Conservation (phyloP, 1,284 basidiomycete species). For the Pholiota adiposa region DNA sequence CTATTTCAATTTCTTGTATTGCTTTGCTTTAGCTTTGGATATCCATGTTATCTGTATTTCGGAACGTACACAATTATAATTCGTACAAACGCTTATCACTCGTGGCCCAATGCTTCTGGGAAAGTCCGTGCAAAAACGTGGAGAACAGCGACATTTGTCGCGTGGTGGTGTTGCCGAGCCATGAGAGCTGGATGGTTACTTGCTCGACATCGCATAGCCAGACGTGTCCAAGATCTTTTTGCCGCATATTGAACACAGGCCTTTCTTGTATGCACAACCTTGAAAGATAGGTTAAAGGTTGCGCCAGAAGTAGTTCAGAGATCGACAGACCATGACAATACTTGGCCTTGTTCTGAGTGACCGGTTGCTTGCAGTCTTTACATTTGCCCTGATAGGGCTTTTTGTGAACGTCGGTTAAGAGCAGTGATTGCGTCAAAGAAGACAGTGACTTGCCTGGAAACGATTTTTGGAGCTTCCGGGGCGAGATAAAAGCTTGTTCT, state of each 20-base stretch:
- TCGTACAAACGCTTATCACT: conserved; percentile 11
- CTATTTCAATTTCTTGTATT: conserved; percentile 9
- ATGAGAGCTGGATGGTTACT: conserved; percentile 42
- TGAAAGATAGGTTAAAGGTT: conserved; percentile 13
- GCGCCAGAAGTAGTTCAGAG: conserved; percentile 14
- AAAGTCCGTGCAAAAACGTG: background rate
- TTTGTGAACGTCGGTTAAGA: conserved; percentile 24
- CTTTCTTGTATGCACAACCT: conserved; percentile 88
- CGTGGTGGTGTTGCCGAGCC: background rate
- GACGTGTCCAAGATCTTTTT: conserved; percentile 81
- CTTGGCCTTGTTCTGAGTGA: conserved; percentile 83
- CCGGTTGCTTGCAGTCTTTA: conserved; percentile 80
- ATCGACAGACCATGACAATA: conserved; percentile 75
- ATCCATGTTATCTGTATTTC: conserved; percentile 19
- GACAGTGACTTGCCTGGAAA: conserved; percentile 58
- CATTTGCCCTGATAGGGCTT: conserved; percentile 84
- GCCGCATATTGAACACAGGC: conserved; percentile 82
- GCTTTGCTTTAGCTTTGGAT: conserved; percentile 20
- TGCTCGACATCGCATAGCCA: conserved; percentile 82
- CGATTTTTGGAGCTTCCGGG: conserved; percentile 71
- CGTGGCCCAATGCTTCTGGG: background rate
- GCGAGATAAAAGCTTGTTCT: conserved; percentile 78
- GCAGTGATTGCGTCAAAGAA: conserved; percentile 21
- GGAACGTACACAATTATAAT: conserved; percentile 25
- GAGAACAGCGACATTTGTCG: background rate